Percentiles rank a stretch among this genome's conserved stretches.
Conservation (phyloP, 805 yeast species). For the Metschnikowia gelsemii region DNA sequence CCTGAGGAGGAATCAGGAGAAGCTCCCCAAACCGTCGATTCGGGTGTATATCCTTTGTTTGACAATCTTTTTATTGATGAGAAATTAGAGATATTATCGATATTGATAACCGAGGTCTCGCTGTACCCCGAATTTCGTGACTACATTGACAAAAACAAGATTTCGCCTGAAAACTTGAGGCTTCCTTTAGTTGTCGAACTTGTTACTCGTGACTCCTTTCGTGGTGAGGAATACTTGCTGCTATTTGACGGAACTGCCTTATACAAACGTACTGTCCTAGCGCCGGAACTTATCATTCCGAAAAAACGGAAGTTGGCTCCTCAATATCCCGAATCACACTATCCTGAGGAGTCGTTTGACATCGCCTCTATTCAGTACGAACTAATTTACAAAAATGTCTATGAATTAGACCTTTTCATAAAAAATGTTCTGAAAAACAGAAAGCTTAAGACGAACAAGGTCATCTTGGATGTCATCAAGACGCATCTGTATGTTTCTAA, state of each 20-base stretch:
- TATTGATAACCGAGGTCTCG: conserved; percentile 44
- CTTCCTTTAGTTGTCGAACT: conserved; percentile 16
- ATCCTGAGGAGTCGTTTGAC: conserved; percentile 32
- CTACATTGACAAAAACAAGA: conserved; percentile 42
- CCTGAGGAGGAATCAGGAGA: conserved; percentile 24
- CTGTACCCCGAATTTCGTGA: conserved; percentile 46
- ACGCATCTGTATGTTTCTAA: conserved; percentile 22
- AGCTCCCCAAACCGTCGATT: conserved; percentile 13
- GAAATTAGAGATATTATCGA: conserved; percentile 50
- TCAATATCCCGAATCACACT: conserved; percentile 30
- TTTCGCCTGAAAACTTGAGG: conserved; percentile 28
- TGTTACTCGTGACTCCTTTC: conserved; percentile 1
- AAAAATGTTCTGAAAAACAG: conserved; percentile 21
- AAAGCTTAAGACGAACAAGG: conserved; percentile 34
- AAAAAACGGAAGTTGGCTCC: conserved; percentile 37
- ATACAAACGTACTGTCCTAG: conserved; percentile 38
- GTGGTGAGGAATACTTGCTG: conserved; percentile 36
- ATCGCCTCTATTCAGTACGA: conserved; percentile 30
- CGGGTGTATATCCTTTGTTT: conserved; percentile 31
- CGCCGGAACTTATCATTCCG: conserved; percentile 32
- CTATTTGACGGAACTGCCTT: conserved; percentile 52
- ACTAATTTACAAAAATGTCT: conserved; percentile 30
- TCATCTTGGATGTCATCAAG: conserved; percentile 21
- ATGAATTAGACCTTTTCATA: conserved; percentile 28
- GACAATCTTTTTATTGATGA: conserved; percentile 42